phyloP scores from a whole-genome alignment of 2,329 filamentous ascomycete genomes.

The Pezicula neosporulosa region DNA sequence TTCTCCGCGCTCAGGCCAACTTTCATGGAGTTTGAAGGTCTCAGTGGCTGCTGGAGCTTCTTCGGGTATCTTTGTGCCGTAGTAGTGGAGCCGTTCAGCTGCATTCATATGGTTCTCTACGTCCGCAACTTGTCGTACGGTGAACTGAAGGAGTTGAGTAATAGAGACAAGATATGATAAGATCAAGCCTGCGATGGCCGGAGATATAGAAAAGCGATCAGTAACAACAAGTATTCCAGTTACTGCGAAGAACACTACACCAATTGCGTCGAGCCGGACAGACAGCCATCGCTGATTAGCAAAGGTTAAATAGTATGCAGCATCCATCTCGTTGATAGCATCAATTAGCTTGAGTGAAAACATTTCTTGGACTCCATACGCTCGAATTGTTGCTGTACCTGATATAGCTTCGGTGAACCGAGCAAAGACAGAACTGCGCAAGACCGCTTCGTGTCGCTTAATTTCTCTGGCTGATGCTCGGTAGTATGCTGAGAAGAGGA shows the following conservation, averaged over 20 bases:
- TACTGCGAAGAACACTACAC: slow-evolving; percentile 57
- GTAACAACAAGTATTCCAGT: slow-evolving; percentile 64
- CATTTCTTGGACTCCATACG: slow-evolving; percentile 57
- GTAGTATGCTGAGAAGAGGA: slow-evolving; percentile 84
- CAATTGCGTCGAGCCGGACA: slow-evolving; percentile 58
- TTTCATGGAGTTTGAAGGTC: slow-evolving; percentile 40
- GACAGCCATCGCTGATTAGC: slow-evolving; percentile 66
- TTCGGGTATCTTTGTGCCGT: slow-evolving; percentile 45
- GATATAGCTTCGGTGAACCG: slow-evolving; percentile 63
- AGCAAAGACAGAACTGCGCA: slow-evolving; percentile 63
- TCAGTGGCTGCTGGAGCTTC: neutral
- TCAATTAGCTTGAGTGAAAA: slow-evolving; percentile 52
- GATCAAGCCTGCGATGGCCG: slow-evolving; percentile 62
- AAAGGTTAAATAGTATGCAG: slow-evolving; percentile 65
- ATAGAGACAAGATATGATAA: slow-evolving; percentile 65
- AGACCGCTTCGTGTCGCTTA: slow-evolving; percentile 63
- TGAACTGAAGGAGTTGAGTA: slow-evolving; percentile 67
- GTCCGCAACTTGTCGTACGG: slow-evolving; percentile 63
- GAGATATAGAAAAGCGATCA: slow-evolving; percentile 56
- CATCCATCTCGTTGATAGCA: slow-evolving; percentile 63
- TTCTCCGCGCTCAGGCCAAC: slow-evolving; percentile 59
- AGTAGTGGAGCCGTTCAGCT: slow-evolving; percentile 63
- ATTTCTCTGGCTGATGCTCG: slow-evolving; percentile 66
- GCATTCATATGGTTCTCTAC: slow-evolving; percentile 71
- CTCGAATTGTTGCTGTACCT: slow-evolving; percentile 59